Conservation (phyloP, 805 yeast genomes). For the Ascoidea tarda region DNA sequence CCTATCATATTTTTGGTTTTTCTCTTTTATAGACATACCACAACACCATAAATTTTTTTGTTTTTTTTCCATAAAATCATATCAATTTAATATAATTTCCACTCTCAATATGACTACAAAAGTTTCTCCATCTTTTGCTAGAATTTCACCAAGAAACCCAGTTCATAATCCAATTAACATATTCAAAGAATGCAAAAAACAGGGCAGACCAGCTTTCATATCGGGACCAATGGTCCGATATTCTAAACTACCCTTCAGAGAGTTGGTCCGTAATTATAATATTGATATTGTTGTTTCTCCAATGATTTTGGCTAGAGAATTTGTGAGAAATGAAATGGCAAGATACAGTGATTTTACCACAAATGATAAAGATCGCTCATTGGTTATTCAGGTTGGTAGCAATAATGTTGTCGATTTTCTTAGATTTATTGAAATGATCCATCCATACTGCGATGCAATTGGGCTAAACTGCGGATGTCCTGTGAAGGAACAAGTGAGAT, state of each 20-base stretch:
- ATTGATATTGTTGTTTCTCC: conserved; percentile 87
- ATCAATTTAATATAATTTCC: too few relatives aligned
- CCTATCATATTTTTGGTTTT: too few relatives aligned
- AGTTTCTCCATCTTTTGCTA: conserved; percentile 9
- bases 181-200: conserved; percentile 29
- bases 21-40: too few relatives aligned
- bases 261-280: conserved; percentile 55
- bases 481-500: conserved; percentile 83
- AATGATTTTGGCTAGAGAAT: conserved; percentile 93
- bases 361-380: conserved; percentile 49
- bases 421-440: conserved; percentile 78
- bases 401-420: conserved; percentile 72
- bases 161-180: conserved; percentile 36
- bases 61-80: too few relatives aligned
- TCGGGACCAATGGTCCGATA: conserved; percentile 97
- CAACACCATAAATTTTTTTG: too few relatives aligned
- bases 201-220: conserved; percentile 42
- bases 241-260: conserved; percentile 85
- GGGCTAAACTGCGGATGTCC: conserved; percentile 98
- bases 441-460: conserved; percentile 83
- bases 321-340: conserved; percentile 73
- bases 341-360: conserved; percentile 78
- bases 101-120: too few relatives aligned
- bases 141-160: conserved; percentile 21
- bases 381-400: conserved; percentile 84